These are phyloP conservation scores for Enteropsectra breve DNA, from an alignment of 371 early-diverging fungal genomes.

Conservation along the genomic window DNA sequence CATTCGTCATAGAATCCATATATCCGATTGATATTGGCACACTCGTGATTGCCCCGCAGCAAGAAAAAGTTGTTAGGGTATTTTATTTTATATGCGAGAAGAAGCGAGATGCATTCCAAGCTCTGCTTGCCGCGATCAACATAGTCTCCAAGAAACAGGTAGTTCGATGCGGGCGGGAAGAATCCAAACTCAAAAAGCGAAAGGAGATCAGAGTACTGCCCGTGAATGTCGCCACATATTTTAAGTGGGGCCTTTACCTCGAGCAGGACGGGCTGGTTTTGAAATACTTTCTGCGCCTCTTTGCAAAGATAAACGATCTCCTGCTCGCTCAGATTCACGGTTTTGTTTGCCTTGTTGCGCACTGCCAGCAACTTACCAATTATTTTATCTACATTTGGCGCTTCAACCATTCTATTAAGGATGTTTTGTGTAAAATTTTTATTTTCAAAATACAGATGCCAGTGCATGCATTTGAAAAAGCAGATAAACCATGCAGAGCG, in stretches of 20 bases:
- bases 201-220: slow-evolving; percentile 56
- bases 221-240: slow-evolving; percentile 59
- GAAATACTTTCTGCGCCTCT: slow-evolving; percentile 73
- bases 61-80: slow-evolving; percentile 83
- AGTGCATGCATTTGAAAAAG: no score
- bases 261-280: slow-evolving; percentile 75
- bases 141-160: slow-evolving; percentile 58
- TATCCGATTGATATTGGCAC: slow-evolving; percentile 79
- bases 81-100: slow-evolving; percentile 87
- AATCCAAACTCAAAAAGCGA: slow-evolving; percentile 51
- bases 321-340: slow-evolving; percentile 65
- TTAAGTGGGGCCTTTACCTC: slow-evolving; percentile 69
- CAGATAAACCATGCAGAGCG: no score
- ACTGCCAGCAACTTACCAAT: slow-evolving; percentile 64
- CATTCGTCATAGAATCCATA: slow-evolving; percentile 98
- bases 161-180: slow-evolving; percentile 51
- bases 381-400: slow-evolving; percentile 52
- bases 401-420: no score
- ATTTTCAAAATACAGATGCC: no score
- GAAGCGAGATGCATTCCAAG: slow-evolving; percentile 78
- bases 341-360: slow-evolving; percentile 78
- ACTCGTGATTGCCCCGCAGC: slow-evolving; percentile 84
- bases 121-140: slow-evolving; percentile 88
- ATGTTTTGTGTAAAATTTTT: no score
- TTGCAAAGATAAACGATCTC: slow-evolving; percentile 78